A percentile compares a stretch with the other conserved stretches of the same genome.
Evolutionary conservation across 805 yeast genomes (phyloP).

Genomic region (Wickerhamiella domercqiae): DNA sequence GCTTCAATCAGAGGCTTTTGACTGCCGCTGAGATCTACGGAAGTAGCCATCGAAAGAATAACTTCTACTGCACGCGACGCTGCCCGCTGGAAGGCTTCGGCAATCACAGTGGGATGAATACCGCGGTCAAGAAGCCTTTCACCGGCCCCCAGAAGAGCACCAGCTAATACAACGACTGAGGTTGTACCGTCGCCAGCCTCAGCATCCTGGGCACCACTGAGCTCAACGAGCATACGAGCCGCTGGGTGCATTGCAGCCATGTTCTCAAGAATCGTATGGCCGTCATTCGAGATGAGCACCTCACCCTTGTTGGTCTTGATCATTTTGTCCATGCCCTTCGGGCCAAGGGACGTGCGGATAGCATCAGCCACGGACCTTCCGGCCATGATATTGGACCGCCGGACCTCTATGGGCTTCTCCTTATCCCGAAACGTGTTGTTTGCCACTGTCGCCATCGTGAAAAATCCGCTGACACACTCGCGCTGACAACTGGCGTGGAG

Average conservation of each 20-base stretch:
- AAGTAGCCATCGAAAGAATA: constrained; percentile 67
- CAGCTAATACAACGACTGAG: constrained; percentile 88
- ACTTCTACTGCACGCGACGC: constrained; percentile 72
- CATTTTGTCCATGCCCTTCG: constrained; percentile 99
- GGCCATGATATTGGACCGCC: constrained; percentile 75
- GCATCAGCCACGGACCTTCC: constrained; percentile 95
- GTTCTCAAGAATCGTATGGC: constrained; percentile 89
- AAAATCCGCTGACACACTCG: no score
- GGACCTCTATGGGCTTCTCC: constrained; percentile 90
- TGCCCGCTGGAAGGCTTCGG: constrained; percentile 85
- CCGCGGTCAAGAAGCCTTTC: constrained; percentile 75
- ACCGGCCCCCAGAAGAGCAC: constrained; percentile 88
- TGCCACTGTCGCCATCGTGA: constrained; percentile 5
- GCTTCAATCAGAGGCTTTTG: constrained; percentile 77
- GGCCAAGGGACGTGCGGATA: constrained; percentile 88
- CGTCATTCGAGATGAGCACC: constrained; percentile 91
- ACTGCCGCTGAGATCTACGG: constrained; percentile 55
- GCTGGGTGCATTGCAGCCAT: constrained; percentile 99
- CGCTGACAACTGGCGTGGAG: no score
- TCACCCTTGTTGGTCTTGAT: constrained; percentile 79
- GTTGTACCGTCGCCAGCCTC: constrained; percentile 99
- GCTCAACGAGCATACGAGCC: constrained; percentile 94
- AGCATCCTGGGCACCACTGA: constrained; percentile 93
- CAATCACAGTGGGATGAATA: constrained; percentile 88
- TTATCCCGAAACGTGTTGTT: constrained; percentile 84